These are phyloP conservation scores for Arachis hypogaea DNA, from an alignment of 306 rosid species.

Conservation along the genomic window DNA sequence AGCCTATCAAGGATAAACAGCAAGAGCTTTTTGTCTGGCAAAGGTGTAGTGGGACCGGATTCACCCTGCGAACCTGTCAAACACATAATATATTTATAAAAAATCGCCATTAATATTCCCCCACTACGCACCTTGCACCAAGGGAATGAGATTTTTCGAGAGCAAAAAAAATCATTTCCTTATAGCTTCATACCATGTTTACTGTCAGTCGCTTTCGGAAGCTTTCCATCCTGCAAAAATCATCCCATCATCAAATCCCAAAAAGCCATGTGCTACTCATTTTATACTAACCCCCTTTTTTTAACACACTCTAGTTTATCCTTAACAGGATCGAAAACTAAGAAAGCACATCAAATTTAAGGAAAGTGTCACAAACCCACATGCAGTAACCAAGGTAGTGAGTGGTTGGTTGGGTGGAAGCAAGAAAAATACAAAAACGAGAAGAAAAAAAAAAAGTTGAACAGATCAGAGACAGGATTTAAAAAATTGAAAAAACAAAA, in stretches of 20 bases:
- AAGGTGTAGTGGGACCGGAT: constrained; percentile 97
- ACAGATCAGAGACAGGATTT: constrained; percentile 8
- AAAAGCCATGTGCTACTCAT: constrained; percentile 39
- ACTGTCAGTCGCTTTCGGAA: constrained; percentile 84
- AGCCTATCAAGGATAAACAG: constrained; percentile 97
- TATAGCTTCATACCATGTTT: constrained; percentile 70
- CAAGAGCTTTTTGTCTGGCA: constrained; percentile 99
- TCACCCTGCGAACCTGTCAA: constrained; percentile 88
- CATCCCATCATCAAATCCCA: constrained; percentile 50
- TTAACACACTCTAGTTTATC: background rate
- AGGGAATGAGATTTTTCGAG: constrained; percentile 38
- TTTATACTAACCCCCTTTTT: constrained; percentile 32
- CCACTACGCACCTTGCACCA: constrained; percentile 39
- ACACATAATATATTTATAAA: constrained; percentile 49
- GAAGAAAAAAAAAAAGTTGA: constrained; percentile 1
- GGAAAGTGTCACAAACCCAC: constrained; percentile 27
- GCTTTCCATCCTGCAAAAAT: constrained; percentile 72
- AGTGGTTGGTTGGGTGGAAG: constrained; percentile 37
- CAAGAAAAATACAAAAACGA: constrained; percentile 10
- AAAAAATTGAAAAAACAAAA: background rate
- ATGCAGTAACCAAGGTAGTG: constrained; percentile 26
- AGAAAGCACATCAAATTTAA: background rate
- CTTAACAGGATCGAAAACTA: constrained; percentile 35
- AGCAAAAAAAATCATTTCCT: constrained; percentile 40
- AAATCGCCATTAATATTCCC: constrained; percentile 60